A percentile compares a stretch with the other conserved stretches of the same genome.
phyloP scores from a whole-genome alignment of 2,329 filamentous ascomycete genomes.

The Aureobasidium zeae region DNA sequence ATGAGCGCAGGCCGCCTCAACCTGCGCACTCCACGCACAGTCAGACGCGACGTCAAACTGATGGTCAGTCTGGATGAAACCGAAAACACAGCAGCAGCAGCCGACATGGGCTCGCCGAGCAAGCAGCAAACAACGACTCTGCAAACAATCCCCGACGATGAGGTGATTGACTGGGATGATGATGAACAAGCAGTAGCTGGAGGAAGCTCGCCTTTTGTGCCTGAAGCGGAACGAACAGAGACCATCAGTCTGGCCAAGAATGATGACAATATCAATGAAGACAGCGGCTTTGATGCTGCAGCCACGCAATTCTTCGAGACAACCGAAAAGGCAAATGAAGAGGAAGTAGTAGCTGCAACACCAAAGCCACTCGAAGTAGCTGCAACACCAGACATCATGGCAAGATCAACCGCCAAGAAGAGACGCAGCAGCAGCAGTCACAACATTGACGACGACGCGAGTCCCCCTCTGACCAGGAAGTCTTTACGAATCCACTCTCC shows the following conservation, averaged over 20 bases:
- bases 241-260: constrained; percentile 25
- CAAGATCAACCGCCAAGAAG: constrained; percentile 22
- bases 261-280: neutral
- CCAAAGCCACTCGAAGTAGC: constrained; percentile 17
- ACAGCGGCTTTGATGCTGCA: constrained; percentile 11
- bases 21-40: constrained; percentile 4
- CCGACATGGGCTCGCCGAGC: no score
- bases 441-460: neutral
- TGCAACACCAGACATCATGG: constrained; percentile 15
- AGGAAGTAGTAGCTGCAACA: no score
- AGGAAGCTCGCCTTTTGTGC: constrained; percentile 43
- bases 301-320: constrained; percentile 11
- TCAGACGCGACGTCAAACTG: constrained; percentile 7
- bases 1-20: constrained; percentile 11
- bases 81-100: neutral
- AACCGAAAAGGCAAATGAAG: constrained; percentile 23
- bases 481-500: constrained; percentile 22
- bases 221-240: constrained; percentile 35
- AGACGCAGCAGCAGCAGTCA: constrained; percentile 17
- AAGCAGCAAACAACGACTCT: no score
- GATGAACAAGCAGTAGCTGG: constrained; percentile 30
- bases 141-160: constrained; percentile 12
- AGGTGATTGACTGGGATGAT: constrained; percentile 31
- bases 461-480: constrained; percentile 17
- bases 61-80: no score